These are phyloP conservation scores for Boehmeria nivea DNA, from an alignment of 306 rosid species.

Conservation along the genomic window DNA sequence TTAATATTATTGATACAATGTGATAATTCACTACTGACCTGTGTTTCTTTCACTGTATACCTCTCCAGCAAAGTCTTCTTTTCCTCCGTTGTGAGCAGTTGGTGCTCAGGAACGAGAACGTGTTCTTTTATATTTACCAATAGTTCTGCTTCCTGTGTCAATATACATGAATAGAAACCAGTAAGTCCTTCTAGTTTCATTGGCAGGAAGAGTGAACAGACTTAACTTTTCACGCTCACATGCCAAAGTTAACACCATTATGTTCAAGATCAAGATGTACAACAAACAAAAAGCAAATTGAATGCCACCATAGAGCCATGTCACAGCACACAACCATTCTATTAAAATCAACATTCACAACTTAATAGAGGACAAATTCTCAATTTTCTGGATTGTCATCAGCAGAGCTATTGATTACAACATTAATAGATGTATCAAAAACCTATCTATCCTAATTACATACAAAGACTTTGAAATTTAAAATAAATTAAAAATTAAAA, in stretches of 20 bases:
- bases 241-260: neutral
- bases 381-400: no score
- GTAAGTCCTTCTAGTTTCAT: neutral
- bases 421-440: no score
- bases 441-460: no score
- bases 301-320: neutral
- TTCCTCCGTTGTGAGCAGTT: conserved; percentile 48
- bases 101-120: conserved; percentile 74
- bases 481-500: no score
- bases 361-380: no score
- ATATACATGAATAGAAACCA: neutral
- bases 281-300: neutral
- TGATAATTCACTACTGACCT: conserved; percentile 38
- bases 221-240: neutral
- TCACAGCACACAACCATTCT: neutral
- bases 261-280: neutral
- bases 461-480: no score
- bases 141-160: conserved; percentile 72
- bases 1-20: neutral
- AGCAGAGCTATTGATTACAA: neutral
- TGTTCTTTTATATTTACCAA: conserved; percentile 61
- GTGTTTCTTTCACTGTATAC: conserved; percentile 78
- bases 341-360: no score
- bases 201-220: neutral
- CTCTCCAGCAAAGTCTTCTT: conserved; percentile 79